These are phyloP conservation scores for Teunomyces tritomae DNA, from an alignment of 805 yeast species.

Conservation along the genomic window DNA sequence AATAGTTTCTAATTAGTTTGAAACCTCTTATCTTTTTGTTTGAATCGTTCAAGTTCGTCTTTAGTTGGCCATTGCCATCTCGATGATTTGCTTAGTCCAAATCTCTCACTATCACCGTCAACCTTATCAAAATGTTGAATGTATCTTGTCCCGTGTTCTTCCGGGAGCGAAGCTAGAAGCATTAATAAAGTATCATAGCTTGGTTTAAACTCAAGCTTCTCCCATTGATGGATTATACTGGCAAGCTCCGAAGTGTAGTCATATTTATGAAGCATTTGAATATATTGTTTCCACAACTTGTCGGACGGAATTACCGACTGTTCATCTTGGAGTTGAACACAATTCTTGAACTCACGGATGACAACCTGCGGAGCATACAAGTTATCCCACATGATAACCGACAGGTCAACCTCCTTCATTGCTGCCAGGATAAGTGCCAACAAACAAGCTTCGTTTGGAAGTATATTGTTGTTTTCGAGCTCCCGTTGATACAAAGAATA, in stretches of 20 bases:
- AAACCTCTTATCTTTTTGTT: neutral
- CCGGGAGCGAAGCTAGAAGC: conserved; percentile 37
- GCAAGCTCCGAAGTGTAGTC: conserved; percentile 49
- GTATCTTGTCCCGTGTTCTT: conserved; percentile 36
- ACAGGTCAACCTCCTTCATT: conserved; percentile 16
- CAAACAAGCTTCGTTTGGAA: conserved; percentile 32
- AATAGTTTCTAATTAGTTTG: neutral
- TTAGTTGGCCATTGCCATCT: conserved; percentile 8
- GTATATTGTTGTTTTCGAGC: conserved; percentile 11
- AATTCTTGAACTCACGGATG: conserved; percentile 46
- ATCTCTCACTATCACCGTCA: conserved; percentile 5
- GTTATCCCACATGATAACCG: conserved; percentile 45
- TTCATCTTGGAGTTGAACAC: neutral
- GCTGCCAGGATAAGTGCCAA: conserved; percentile 52
- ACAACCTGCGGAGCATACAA: conserved; percentile 60
- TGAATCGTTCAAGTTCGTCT: neutral
- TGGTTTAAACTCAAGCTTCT: conserved; percentile 44
- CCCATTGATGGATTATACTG: conserved; percentile 55
- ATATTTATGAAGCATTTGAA: conserved; percentile 46
- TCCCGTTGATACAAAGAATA: conserved; percentile 29
- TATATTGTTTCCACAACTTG: conserved; percentile 51
- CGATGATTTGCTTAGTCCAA: neutral
- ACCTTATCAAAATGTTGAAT: conserved; percentile 32
- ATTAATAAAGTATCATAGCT: conserved; percentile 35
- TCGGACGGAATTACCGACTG: conserved; percentile 41